Evolutionary conservation across 495 filamentous ascomycete species (phyloP).

Genomic region (Daldinia bambusicola): DNA sequence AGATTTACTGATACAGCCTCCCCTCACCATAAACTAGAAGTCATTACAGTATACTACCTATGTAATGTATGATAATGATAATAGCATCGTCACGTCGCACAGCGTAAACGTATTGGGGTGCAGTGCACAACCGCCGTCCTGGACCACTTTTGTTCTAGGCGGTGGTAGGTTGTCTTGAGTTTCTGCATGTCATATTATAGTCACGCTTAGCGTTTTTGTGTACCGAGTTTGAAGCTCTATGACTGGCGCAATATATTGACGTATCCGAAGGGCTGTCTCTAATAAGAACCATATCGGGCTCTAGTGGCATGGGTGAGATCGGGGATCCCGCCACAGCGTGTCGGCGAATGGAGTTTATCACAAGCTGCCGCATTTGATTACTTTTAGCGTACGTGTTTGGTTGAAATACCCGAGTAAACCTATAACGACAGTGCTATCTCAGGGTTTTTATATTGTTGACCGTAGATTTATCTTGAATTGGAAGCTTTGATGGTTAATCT

Average conservation of each 20-base stretch:
- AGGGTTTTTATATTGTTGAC: background rate
- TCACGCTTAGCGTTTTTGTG: conserved; percentile 1
- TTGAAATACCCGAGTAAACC: background rate
- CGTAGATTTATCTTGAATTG: background rate
- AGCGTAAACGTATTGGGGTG: conserved; percentile 18
- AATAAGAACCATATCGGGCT: background rate
- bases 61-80: too few relatives aligned
- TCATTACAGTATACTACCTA: conserved; percentile 16
- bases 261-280: conserved; percentile 5
- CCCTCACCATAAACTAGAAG: conserved; percentile 15
- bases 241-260: background rate
- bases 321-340: conserved; percentile 6
- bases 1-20: conserved; percentile 33
- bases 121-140: conserved; percentile 21
- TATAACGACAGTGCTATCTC: background rate
- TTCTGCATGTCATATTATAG: conserved; percentile 41
- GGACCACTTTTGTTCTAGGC: conserved; percentile 9
- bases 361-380: background rate
- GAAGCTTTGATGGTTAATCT: background rate
- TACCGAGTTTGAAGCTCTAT: conserved; percentile 14
- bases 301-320: conserved; percentile 8
- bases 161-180: conserved; percentile 31
- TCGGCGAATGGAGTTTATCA: background rate
- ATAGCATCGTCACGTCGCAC: conserved; percentile 27
- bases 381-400: background rate